Base-by-base conservation (phyloP, 805 yeast species). In the Wickerhamiella cacticola region DNA sequence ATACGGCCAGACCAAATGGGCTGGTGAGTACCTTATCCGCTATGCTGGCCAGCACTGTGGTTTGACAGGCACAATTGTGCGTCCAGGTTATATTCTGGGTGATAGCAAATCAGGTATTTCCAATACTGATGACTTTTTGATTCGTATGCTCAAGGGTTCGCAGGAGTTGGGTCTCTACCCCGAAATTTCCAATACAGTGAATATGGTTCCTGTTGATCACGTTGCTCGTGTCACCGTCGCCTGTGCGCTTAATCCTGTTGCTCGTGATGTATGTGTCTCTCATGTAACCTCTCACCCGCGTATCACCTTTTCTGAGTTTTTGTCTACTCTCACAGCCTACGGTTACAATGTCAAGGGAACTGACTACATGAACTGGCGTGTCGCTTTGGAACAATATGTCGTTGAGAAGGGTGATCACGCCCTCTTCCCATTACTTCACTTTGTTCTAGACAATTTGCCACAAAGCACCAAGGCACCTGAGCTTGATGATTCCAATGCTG, bases 271-370 rank as follows among this genome's bases (percentile, higher is more conserved):
- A 38, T 68, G 79, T 1, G 98, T 94, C 36, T 87, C 86, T 1
- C 98, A 92, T 40, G 96, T 92, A n/a, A 92, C 97, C 5, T 94
- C 89, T 21, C 97, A 92, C 58, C 99, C 99, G 51, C 78, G 98
- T 63, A 78, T 86, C 51, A 69, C 75, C 36, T 82, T 88, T 68
- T 80, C 77, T 58, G 79, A 82, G 55, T 89, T 78, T 68, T 67
- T 92, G 55, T 76, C 78, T 15, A 60, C 80, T 8, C 70, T 88
- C 60, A 66, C 70, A 48, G 62, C 67, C 12, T 89, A 76, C 58
- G 98, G 98, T 7, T 94, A 84, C 65, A 58, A 70, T 18, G 77
- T 83, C 41, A 65, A 68, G 51, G 69, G 72, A 41, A 73, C 72
- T 12, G 83, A 78, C 56, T 92, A 92, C 60, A 73, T 78, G 12